Evolutionary conservation across 345 rosid genomes (phyloP), one percentile per base, ranked within the genome.

Genomic region (Trapa bicornis): DNA sequence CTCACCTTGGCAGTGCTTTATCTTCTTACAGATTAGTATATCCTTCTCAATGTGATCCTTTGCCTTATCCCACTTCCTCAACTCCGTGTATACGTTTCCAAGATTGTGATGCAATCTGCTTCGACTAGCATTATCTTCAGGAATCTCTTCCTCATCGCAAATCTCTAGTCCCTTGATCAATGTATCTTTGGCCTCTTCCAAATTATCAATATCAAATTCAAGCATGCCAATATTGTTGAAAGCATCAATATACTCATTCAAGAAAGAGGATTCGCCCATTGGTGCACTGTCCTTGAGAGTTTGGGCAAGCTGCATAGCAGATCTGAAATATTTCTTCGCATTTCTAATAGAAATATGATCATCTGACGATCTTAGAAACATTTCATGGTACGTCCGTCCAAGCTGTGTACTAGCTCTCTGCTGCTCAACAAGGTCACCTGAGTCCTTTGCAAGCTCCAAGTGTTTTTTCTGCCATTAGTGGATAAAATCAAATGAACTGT

Each of bases 61-160:
- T 61, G 97, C 94, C 77, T 86, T 77, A 48, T 77, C 83, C 97
- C 97, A 94, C 81, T 57, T 71, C 72, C 96, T 86, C 75, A 86
- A 73, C 78, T 79, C 91, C 75, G 80, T 65, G 71, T 74, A 91
- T 67, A 85, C 95, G 75, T 62, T 81, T 68, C 96, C 99, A 47
- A 94, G 96, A 78, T 91, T 91, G 72, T 91, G 92, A 79, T 91
- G 93, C 66, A 94, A 88, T 87, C 97, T 85, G 71, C 84, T 91
- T 41, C 97, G 89, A 7, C 75, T 72, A 81, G 86, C 99, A 65
- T 94, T 89, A 6, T 86, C 70, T 66, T 83, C 89, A 13, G 37
- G 38, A 37, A 94, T 86, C 86, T 91, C 97, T 79, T 94, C 97
- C 50, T 91, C 99, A 56, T 94, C 80, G 41, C 99, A 94, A 37